These are phyloP conservation scores for Silene uniflora DNA, from an alignment of 148 eudicot species.

Conservation along the genomic window DNA sequence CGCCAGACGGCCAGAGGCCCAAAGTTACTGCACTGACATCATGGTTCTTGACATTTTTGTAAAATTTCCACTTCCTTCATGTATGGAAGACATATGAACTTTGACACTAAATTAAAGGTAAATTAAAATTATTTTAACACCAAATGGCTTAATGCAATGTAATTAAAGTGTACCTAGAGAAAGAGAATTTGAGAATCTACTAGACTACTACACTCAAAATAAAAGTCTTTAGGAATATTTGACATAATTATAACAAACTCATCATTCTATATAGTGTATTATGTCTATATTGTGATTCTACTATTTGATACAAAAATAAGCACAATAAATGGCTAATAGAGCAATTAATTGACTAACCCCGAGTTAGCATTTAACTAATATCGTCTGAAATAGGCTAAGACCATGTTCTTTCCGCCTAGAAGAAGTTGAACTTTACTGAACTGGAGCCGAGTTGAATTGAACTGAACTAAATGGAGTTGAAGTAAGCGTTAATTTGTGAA, in stretches of 20 bases:
- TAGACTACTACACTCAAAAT: too few relatives aligned
- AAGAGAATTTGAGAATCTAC: background rate
- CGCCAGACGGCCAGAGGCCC: constrained; percentile 4
- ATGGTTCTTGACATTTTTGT: background rate
- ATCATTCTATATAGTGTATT: background rate
- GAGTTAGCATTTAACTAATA: too few relatives aligned
- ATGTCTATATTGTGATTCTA: background rate
- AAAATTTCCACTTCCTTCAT: background rate
- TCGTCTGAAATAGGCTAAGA: too few relatives aligned
- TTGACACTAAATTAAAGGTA: background rate
- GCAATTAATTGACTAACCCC: too few relatives aligned
- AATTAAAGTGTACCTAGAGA: constrained; percentile 7
- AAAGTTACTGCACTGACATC: constrained; percentile 6
- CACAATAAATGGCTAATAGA: background rate
- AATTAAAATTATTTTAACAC: background rate
- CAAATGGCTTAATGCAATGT: constrained; percentile 8
- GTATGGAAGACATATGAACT: background rate
- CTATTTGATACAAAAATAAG: background rate
- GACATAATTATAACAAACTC: constrained; percentile 9
- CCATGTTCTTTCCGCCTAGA: too few relatives aligned
- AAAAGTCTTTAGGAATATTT: background rate
- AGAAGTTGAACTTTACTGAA: too few relatives aligned
- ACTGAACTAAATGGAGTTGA: too few relatives aligned
- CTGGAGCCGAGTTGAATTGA: too few relatives aligned
- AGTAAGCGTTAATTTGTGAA: too few relatives aligned